Conservation (phyloP, 129 eudicot species). For the Smallanthus sonchifolius region DNA sequence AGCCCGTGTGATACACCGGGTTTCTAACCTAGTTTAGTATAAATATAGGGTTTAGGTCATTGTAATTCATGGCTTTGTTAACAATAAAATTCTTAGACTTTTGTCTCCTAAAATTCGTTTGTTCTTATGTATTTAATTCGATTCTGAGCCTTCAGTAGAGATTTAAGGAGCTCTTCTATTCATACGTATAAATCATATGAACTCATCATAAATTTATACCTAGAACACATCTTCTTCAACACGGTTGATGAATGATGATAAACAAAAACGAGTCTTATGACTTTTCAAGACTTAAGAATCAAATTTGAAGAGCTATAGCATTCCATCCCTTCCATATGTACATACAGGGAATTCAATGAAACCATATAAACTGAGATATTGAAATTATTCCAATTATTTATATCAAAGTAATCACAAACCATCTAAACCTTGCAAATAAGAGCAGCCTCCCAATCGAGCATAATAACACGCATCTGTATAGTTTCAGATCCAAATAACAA, state of each 20-base stretch:
- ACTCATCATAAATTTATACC: background rate
- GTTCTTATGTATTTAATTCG: too few relatives aligned
- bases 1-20: too few relatives aligned
- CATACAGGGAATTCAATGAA: background rate
- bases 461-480: background rate
- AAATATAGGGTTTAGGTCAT: too few relatives aligned
- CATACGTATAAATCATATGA: background rate
- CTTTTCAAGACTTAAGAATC: background rate
- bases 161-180: background rate
- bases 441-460: background rate
- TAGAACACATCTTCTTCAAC: background rate
- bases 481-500: slow-evolving; percentile 7
- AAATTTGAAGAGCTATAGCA: background rate
- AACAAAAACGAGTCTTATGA: background rate
- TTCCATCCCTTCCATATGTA: background rate
- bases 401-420: background rate
- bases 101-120: too few relatives aligned
- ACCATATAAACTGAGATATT: background rate
- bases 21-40: too few relatives aligned
- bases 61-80: too few relatives aligned
- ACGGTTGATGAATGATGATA: background rate
- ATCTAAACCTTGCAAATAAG: background rate
- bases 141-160: background rate
- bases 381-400: background rate
- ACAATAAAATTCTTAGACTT: too few relatives aligned